Evolutionary conservation across 140 eudicot genomes (phyloP).

Genomic region (Eryngium alpinum): DNA sequence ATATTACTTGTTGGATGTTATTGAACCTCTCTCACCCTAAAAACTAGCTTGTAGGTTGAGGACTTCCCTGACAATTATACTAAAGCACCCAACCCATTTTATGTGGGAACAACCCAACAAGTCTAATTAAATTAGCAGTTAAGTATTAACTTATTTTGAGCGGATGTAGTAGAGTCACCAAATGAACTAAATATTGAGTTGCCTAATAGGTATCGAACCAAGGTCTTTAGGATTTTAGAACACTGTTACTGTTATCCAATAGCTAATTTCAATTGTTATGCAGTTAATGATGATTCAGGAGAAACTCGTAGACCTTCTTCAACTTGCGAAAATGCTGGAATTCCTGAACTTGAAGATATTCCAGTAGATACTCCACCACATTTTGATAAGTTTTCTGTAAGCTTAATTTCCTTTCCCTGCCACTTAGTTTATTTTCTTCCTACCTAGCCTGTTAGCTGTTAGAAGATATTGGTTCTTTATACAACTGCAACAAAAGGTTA

Average conservation of each 20-base stretch:
- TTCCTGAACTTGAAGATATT: constrained; percentile 51
- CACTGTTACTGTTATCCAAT: neutral
- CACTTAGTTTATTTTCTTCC: neutral
- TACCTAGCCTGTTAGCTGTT: neutral
- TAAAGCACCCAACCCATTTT: too few relatives aligned
- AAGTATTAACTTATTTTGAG: too few relatives aligned
- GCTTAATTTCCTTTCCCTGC: constrained; percentile 6
- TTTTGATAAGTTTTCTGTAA: constrained; percentile 43
- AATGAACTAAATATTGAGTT: neutral
- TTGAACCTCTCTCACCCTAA: too few relatives aligned
- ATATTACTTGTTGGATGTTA: too few relatives aligned
- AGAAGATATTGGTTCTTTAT: constrained; percentile 76
- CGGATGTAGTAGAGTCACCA: neutral
- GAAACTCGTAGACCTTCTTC: constrained; percentile 2
- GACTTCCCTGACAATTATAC: too few relatives aligned
- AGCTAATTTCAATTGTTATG: neutral
- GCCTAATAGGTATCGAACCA: too few relatives aligned
- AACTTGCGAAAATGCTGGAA: constrained; percentile 18
- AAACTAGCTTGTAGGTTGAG: too few relatives aligned
- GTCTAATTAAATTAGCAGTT: too few relatives aligned
- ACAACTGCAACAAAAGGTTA: constrained; percentile 32
- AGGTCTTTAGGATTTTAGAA: neutral
- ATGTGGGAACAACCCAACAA: too few relatives aligned
- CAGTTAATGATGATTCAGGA: neutral
- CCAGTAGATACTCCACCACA: constrained; percentile 64